phyloP scores from a whole-genome alignment of 495 filamentous ascomycete species.

The Parathielavia appendiculata region DNA sequence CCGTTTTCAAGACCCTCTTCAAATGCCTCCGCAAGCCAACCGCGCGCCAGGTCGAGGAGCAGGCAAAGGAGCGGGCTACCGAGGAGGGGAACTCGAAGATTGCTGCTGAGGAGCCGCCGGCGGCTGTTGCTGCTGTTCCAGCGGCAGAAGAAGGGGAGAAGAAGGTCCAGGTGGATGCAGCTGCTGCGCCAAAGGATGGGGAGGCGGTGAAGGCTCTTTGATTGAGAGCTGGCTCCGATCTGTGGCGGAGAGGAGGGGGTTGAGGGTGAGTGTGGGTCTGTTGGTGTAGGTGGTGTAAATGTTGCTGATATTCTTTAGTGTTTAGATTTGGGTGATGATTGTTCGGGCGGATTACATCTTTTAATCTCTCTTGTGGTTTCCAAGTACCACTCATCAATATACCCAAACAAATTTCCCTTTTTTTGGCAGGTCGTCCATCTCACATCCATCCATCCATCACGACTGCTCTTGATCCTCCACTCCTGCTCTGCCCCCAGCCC shows the following conservation, averaged over 20 bases:
- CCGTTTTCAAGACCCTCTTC: conserved; percentile 14
- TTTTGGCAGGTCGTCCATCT: neutral
- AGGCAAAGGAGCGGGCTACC: neutral
- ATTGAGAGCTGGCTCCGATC: no score
- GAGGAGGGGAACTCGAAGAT: neutral
- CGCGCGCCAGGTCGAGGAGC: neutral
- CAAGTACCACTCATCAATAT: conserved; percentile 10
- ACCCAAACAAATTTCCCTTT: conserved; percentile 6
- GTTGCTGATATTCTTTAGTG: neutral
- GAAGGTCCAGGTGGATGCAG: neutral
- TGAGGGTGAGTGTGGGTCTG: neutral
- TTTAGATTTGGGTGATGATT: neutral
- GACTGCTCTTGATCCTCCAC: conserved; percentile 15
- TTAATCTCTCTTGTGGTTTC: conserved; percentile 7
- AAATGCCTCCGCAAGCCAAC: conserved; percentile 16
- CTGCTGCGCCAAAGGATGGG: no score
- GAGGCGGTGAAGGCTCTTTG: no score
- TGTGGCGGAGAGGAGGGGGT: neutral
- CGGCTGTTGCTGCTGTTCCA: no score
- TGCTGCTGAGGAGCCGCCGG: neutral
- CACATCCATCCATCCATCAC: neutral
- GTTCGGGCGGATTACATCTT: conserved; percentile 4
- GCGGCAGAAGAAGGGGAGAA: neutral
- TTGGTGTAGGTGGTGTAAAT: neutral
- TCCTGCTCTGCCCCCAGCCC: conserved; percentile 8